These are phyloP conservation scores for Umbellularia californica DNA, from an alignment of 164 flowering plant species.

Conservation along the genomic window DNA sequence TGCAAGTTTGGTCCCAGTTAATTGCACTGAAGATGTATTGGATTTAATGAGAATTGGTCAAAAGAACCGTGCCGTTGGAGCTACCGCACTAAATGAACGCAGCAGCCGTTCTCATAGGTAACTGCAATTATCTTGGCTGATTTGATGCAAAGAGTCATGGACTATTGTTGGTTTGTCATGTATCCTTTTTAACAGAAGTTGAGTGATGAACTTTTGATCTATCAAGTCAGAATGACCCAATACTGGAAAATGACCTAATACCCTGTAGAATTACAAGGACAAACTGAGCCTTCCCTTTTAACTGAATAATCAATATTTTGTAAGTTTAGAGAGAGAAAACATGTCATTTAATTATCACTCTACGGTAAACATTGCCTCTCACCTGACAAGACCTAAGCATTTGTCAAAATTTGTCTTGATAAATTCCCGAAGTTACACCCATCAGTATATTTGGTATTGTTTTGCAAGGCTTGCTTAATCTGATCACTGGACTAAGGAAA, in stretches of 20 bases:
- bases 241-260: too few species aligned
- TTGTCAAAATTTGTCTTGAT: background rate
- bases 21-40: slow-evolving; percentile 66
- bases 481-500: background rate
- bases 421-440: background rate
- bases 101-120: slow-evolving; percentile 98
- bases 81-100: slow-evolving; percentile 85
- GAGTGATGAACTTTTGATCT: too few species aligned
- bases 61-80: slow-evolving; percentile 84
- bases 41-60: slow-evolving; percentile 78
- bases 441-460: background rate
- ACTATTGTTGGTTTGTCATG: background rate
- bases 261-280: background rate
- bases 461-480: background rate
- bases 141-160: background rate
- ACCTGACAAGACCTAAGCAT: background rate
- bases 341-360: too few species aligned
- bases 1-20: slow-evolving; percentile 70
- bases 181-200: background rate
- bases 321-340: too few species aligned
- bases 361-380: background rate
- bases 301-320: too few species aligned
- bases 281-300: too few species aligned
- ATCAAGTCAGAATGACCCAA: too few species aligned
- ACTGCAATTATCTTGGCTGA: background rate